These are phyloP conservation scores for Rhodotorula taiwanensis DNA, from an alignment of 768 basidiomycete species.

Conservation along the genomic window DNA sequence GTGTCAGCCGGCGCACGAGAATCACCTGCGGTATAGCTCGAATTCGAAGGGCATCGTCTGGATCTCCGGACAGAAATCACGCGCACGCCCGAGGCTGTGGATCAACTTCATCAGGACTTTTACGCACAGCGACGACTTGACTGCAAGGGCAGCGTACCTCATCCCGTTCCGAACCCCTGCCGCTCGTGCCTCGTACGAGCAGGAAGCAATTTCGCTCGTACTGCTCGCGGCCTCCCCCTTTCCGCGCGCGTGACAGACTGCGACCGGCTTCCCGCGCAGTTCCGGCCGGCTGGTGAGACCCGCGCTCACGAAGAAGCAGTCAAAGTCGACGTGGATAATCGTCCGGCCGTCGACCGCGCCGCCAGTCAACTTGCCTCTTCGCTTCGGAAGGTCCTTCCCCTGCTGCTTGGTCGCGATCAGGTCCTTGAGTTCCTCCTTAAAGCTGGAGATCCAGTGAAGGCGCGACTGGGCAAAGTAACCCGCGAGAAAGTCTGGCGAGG, in stretches of 20 bases:
- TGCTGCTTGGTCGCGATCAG: conserved; percentile 70
- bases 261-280: conserved; percentile 76
- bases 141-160: conserved; percentile 55
- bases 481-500: conserved; percentile 70
- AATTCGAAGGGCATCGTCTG: conserved; percentile 90
- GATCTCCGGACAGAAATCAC: conserved; percentile 65
- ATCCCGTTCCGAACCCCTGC: conserved; percentile 90
- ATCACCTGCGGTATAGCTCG: conserved; percentile 54
- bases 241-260: conserved; percentile 84
- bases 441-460: conserved; percentile 82
- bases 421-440: conserved; percentile 80
- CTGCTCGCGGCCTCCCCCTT: conserved; percentile 57
- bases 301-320: conserved; percentile 95
- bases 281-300: conserved; percentile 67
- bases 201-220: conserved; percentile 90
- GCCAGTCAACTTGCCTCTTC: conserved; percentile 30
- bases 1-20: conserved; percentile 31
- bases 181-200: conserved; percentile 83
- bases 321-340: conserved; percentile 58
- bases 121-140: too few species aligned
- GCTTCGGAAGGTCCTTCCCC: conserved; percentile 54
- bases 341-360: conserved; percentile 46
- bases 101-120: background rate
- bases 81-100: conserved; percentile 67
- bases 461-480: conserved; percentile 73